Base-by-base conservation (phyloP, 1,284 basidiomycete genomes). In the Malassezia cuniculi region DNA sequence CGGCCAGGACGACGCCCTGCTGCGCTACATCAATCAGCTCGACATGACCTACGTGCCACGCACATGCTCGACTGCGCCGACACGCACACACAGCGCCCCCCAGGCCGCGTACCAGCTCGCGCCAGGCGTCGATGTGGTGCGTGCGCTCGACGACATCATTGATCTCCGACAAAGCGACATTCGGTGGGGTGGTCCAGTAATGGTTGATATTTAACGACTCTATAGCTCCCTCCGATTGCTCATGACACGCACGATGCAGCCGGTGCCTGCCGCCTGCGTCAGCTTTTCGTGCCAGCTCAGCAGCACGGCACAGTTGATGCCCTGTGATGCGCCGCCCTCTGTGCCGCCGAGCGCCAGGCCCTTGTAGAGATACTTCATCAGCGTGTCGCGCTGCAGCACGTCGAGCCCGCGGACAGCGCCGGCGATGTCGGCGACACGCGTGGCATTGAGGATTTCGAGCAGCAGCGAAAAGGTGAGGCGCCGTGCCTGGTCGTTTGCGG, bases 311-410 rank as follows among this genome's bases (percentile, higher is more conserved):
- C 58, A 56, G 39, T 58, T 58, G 46, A 58, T 37, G 26, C 48
- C 42, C 27, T 50, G 45, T 8, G 41, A 34, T 25, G 48, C 46
- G 6, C 46, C 41, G 2, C 47, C 34, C 6, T 12, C 19, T 29
- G 80, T 76, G 41, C 47, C 31, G 78, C 82, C 31, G 77, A 56
- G 36, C 31, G 59, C 83, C 82, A 85, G 86, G 21, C 81, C 87
- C 71, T 97, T 97, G 78, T 97, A 97, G 17, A 97, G 72, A 65
- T 93, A 97, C 68, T 93, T 94, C 90, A 95, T 97, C 41, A 95
- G 73, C 24, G 79, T 83, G 61, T 94, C 90, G 57, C 93, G 85
- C 49, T 82, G 75, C 32, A 85, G 80, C 47, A 78, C 75, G 6
- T 78, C 76, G 27, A 95, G 75, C 1, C 74, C 68, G 62, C 80